Evolutionary conservation across 2,329 filamentous ascomycete genomes (phyloP), one percentile per base, ranked within the genome.

Genomic region (Colletotrichum cordylinicola): DNA sequence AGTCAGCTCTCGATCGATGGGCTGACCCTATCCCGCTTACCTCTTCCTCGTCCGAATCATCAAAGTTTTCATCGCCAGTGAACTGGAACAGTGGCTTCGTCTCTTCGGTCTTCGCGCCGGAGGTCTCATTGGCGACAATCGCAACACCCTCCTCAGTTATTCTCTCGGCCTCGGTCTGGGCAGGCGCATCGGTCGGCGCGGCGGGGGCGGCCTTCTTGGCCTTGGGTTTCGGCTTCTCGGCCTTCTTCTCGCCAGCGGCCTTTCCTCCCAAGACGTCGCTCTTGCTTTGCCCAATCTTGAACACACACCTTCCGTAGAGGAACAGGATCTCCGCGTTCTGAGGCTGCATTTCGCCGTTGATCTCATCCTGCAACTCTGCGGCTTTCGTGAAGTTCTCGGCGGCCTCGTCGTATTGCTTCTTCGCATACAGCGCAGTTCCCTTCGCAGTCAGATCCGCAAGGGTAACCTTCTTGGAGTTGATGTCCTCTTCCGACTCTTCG

Each of bases 271-370:
- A 89, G 29, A 99, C 96, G 82, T 98, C 96, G 82, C 96, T 98
- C 85, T 98, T 98, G 84, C 92, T 93, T 83, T 98, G 94, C 35
- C 96, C 97, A 76, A 98, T 94, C 84, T 96, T 96, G 89, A 98
- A 98, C 24, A 99, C 88, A 72, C 95, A 95, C 82, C 96, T 95
- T 16, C 97, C 97, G 85, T 99, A 99, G 78, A 96, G 91, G 85
- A 98, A 99, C 24, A 98, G 91, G 62, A 99, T 91, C 83, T 98
- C 96, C 67, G 96, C 96, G 81, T 99, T 99, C 74, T 95, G 93
- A 6, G 95, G 92, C 18, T 93, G 93, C 90, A 98, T 94, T 86
- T 98, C 97, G 84, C 96, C 97, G 84, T 98, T 97, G 83, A 98
- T 89, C 83, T 95, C 92, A 74, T 95, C 95, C 86, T 99, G 97